phyloP scores from a whole-genome alignment of 768 basidiomycete species.

The Suillus alpinus region DNA sequence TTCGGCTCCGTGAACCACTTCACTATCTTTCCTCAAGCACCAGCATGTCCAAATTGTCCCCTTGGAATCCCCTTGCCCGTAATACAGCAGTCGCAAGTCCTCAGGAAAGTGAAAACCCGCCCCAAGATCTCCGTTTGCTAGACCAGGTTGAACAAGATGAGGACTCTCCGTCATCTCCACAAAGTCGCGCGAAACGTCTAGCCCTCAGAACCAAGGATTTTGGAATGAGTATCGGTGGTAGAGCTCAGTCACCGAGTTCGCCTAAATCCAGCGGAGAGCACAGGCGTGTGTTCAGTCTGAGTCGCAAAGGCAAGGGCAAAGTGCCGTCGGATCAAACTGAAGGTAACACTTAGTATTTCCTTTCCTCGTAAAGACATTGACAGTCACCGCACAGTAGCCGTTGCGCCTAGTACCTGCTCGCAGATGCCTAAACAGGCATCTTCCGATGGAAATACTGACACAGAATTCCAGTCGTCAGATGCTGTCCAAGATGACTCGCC shows the following conservation, averaged over 20 bases:
- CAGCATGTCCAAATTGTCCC: conserved; percentile 24
- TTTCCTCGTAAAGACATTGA: background rate
- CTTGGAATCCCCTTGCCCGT: conserved; percentile 20
- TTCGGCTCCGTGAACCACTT: background rate
- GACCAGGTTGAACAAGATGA: conserved; percentile 28
- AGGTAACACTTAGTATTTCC: conserved; percentile 19
- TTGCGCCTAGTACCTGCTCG: conserved; percentile 18
- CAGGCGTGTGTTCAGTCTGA: conserved; percentile 56
- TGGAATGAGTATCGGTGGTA: conserved; percentile 53
- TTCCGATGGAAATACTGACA: conserved; percentile 2
- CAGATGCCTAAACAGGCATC: conserved; percentile 16
- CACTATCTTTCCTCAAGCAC: background rate
- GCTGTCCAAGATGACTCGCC: conserved; percentile 49
- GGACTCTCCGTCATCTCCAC: conserved; percentile 27
- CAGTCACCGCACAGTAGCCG: background rate
- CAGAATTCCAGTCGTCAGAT: conserved; percentile 9
- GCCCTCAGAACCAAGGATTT: conserved; percentile 63
- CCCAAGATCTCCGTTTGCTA: conserved; percentile 28
- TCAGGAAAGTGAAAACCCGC: conserved; percentile 28
- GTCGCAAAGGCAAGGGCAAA: conserved; percentile 48
- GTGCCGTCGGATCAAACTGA: conserved; percentile 30
- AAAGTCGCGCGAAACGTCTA: conserved; percentile 52
- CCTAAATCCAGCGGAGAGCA: conserved; percentile 35
- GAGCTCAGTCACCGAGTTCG: conserved; percentile 27
- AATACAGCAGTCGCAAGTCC: conserved; percentile 12